These are phyloP conservation scores for Brettanomyces naardenensis DNA, from an alignment of 805 yeast genomes.

Conservation along the genomic window DNA sequence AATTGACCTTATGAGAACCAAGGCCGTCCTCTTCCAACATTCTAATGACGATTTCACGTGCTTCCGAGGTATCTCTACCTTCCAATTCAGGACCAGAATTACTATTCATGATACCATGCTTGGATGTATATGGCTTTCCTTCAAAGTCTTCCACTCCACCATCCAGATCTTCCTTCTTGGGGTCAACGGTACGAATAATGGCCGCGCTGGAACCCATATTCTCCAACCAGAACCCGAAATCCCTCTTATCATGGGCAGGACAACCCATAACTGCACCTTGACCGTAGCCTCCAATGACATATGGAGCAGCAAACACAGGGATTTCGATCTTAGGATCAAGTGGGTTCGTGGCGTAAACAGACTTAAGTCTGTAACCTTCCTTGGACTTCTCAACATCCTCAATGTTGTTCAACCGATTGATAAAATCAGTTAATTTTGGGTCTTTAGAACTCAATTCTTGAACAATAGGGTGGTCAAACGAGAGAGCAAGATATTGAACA, in stretches of 20 bases:
- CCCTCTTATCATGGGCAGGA: slow-evolving; percentile 89
- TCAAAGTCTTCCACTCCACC: slow-evolving; percentile 8
- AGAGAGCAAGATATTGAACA: slow-evolving; percentile 75
- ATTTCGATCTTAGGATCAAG: slow-evolving; percentile 35
- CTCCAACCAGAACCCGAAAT: slow-evolving; percentile 67
- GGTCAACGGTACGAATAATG: slow-evolving; percentile 39
- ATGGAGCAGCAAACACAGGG: slow-evolving; percentile 87
- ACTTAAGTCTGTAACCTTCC: slow-evolving; percentile 48
- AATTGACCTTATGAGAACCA: slow-evolving; percentile 47
- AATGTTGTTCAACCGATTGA: slow-evolving; percentile 29
- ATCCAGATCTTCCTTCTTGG: slow-evolving; percentile 12
- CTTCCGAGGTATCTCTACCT: slow-evolving; percentile 46
- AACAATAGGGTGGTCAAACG: slow-evolving; percentile 63
- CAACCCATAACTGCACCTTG: slow-evolving; percentile 97
- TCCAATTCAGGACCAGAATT: slow-evolving; percentile 37
- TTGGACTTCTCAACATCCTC: slow-evolving; percentile 35
- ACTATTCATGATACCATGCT: slow-evolving; percentile 40
- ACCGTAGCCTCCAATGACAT: slow-evolving; percentile 78
- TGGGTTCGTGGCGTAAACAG: slow-evolving; percentile 50
- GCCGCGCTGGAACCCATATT: slow-evolving; percentile 41
- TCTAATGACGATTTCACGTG: slow-evolving; percentile 34
- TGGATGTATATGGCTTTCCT: slow-evolving; percentile 28
- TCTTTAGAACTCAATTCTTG: slow-evolving; percentile 30
- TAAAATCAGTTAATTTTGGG: slow-evolving; percentile 35
- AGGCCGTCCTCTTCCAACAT: slow-evolving; percentile 14